Percentiles rank a stretch among this genome's conserved stretches.
These are phyloP conservation scores for Clavispora asparagi DNA, from an alignment of 805 yeast genomes.

Conservation along the genomic window DNA sequence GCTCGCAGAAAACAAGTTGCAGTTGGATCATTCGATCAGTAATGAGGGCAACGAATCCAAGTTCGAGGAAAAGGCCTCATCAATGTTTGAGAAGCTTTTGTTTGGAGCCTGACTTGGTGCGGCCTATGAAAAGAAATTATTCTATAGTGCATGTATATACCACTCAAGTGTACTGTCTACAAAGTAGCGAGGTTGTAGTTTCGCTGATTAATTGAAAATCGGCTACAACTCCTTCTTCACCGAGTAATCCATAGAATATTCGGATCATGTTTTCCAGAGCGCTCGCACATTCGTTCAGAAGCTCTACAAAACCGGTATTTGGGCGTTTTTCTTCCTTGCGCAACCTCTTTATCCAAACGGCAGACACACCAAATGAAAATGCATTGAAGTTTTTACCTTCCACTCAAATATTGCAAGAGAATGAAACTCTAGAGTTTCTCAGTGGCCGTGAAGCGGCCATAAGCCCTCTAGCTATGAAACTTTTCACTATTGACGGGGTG, in stretches of 20 bases:
- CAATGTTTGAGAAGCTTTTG: slow-evolving; percentile 45
- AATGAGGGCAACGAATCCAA: slow-evolving; percentile 33
- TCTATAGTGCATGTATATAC: background rate
- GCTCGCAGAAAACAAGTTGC: slow-evolving; percentile 86
- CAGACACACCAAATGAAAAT: slow-evolving; percentile 79
- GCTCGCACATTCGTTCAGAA: background rate
- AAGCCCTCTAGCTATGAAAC: slow-evolving; percentile 72
- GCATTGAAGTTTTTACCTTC: slow-evolving; percentile 84
- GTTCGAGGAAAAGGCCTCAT: slow-evolving; percentile 49
- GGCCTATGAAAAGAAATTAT: background rate
- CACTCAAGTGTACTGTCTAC: background rate
- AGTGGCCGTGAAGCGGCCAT: slow-evolving; percentile 70
- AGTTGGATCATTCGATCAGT: slow-evolving; percentile 67
- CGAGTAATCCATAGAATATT: background rate
- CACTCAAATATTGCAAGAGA: slow-evolving; percentile 50
- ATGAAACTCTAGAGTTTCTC: slow-evolving; percentile 66
- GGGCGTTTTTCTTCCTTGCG: background rate
- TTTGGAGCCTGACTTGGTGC: slow-evolving; percentile 20
- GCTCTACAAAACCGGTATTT: background rate
- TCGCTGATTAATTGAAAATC: background rate
- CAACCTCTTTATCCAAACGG: slow-evolving; percentile 67
- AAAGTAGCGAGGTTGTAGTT: background rate
- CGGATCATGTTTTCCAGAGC: background rate
- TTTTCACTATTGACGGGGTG: slow-evolving; percentile 73
- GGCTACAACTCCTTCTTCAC: background rate